These are phyloP conservation scores for Colletotrichum cuscutae DNA, from an alignment of 2,329 filamentous ascomycete genomes.

Conservation along the genomic window DNA sequence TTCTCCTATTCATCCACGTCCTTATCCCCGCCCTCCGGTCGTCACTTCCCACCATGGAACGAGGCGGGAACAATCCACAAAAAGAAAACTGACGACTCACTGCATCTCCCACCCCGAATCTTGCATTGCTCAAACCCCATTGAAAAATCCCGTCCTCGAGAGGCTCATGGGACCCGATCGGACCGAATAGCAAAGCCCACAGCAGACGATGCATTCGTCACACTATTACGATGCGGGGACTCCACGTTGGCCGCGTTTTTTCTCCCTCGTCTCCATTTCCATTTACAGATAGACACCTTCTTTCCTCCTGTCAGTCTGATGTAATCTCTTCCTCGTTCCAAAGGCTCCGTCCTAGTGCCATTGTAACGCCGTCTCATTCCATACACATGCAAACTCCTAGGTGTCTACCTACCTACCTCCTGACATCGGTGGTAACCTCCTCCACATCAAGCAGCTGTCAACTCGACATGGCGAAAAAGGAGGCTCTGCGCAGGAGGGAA, in stretches of 20 bases:
- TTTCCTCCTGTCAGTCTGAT: conserved; percentile 24
- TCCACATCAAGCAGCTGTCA: background rate
- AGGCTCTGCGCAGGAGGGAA: conserved; percentile 17
- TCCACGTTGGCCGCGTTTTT: conserved; percentile 6
- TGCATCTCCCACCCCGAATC: background rate
- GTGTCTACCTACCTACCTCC: background rate
- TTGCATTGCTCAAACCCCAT: background rate
- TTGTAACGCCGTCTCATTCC: background rate
- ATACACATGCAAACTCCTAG: background rate
- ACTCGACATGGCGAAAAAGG: background rate
- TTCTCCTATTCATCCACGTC: background rate
- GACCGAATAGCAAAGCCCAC: conserved; percentile 19
- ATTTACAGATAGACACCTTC: background rate
- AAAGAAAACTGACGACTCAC: background rate
- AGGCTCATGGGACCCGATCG: background rate
- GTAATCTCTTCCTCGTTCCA: background rate
- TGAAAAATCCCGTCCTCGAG: background rate
- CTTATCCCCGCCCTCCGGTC: too few relatives aligned
- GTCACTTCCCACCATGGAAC: background rate
- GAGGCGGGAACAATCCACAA: background rate
- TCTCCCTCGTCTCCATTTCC: background rate
- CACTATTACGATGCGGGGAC: conserved; percentile 13
- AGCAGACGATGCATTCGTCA: background rate
- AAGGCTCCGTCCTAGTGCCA: background rate
- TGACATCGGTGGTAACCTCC: background rate